Percentiles rank a stretch among this genome's conserved stretches.
Evolutionary conservation across 345 rosid species (phyloP).

Genomic region (Salix brachista): DNA sequence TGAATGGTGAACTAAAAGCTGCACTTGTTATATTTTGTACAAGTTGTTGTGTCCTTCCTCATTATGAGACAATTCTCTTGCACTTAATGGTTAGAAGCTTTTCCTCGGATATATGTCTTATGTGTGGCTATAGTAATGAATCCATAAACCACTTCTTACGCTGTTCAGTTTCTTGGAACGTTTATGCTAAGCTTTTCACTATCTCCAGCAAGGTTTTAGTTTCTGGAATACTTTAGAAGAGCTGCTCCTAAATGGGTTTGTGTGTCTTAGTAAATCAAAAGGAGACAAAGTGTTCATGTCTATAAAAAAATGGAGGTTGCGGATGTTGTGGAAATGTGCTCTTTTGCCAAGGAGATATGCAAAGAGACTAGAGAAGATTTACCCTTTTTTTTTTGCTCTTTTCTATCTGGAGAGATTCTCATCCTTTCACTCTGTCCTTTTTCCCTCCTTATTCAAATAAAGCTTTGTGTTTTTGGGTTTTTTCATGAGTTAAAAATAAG

Average conservation of each 20-base stretch:
- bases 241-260: neutral
- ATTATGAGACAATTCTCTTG: neutral
- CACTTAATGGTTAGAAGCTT: neutral
- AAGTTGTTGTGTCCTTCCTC: neutral
- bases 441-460: neutral
- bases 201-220: neutral
- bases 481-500: neutral
- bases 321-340: neutral
- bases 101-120: neutral
- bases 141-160: neutral
- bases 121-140: neutral
- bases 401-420: neutral
- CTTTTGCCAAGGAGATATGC: neutral
- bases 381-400: neutral
- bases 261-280: neutral
- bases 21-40: neutral
- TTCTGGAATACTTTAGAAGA: neutral
- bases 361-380: neutral
- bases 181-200: neutral
- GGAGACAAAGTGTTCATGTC: neutral
- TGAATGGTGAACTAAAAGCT: constrained; percentile 10
- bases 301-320: neutral
- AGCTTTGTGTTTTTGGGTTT: neutral
- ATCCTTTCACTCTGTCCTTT: neutral
- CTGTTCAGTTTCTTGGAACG: neutral